Evolutionary conservation across 164 flowering plant species (phyloP).

Genomic region (Stephania japonica): DNA sequence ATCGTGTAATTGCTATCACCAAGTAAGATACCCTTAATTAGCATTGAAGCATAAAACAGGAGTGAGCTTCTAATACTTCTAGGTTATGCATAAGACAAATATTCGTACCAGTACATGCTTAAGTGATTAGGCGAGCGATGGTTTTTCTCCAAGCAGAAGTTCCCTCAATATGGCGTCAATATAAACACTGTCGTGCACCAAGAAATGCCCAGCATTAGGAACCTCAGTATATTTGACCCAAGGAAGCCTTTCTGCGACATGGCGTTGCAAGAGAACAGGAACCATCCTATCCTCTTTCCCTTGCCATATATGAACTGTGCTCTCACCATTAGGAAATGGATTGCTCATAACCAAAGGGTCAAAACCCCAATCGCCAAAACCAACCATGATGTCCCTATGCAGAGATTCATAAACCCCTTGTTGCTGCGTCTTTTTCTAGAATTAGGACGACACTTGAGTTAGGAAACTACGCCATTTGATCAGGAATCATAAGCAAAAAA

Average conservation of each 20-base stretch:
- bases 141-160: conserved; percentile 39
- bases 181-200: conserved; percentile 9
- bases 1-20: neutral
- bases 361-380: conserved; percentile 39
- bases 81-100: neutral
- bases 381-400: conserved; percentile 27
- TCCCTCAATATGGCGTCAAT: conserved; percentile 45
- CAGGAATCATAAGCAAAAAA: neutral
- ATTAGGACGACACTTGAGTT: neutral
- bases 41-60: neutral
- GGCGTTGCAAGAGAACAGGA: conserved; percentile 21
- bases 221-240: conserved; percentile 38
- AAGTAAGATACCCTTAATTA: neutral
- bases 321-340: conserved; percentile 34
- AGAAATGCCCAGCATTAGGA: conserved; percentile 26
- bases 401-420: conserved; percentile 32
- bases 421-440: conserved; percentile 21
- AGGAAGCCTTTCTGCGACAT: conserved; percentile 29
- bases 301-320: conserved; percentile 42
- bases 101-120: neutral
- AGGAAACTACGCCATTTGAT: neutral
- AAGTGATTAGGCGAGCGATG: conserved; percentile 7
- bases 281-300: conserved; percentile 36
- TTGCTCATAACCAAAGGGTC: conserved; percentile 35
- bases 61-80: neutral